Conservation (phyloP, 164 flowering plant genomes). For the Echeveria elegans region DNA sequence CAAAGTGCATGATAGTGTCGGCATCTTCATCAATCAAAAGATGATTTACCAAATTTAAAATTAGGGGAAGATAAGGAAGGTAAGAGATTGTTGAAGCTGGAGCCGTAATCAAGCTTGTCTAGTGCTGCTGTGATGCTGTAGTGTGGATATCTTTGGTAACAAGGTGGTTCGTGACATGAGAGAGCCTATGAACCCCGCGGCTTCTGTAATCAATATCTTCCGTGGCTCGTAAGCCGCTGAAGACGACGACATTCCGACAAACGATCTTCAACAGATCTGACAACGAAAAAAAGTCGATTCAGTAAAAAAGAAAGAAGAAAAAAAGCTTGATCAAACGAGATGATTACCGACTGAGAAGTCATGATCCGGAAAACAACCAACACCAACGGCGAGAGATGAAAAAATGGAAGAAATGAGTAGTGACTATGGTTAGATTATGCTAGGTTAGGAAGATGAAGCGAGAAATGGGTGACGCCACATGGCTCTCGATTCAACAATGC, state of each 20-base stretch:
- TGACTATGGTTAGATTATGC: no score
- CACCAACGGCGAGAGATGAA: background rate
- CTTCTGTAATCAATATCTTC: constrained; percentile 5
- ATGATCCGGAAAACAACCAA: background rate
- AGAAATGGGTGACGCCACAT: background rate
- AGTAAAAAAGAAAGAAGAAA: no score
- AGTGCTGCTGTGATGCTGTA: constrained; percentile 3
- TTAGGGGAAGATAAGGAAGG: constrained; percentile 1
- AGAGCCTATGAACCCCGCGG: constrained; percentile 8
- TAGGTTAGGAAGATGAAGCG: no score
- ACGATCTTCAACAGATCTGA: no score
- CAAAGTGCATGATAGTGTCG: constrained; percentile 8
- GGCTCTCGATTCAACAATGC: no score
- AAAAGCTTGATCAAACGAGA: background rate
- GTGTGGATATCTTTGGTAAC: constrained; percentile 1
- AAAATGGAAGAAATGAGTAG: background rate
- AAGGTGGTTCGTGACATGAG: constrained; percentile 3
- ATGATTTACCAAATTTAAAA: constrained; percentile 8
- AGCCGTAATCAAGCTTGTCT: constrained; percentile 8
- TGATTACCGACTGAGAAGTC: background rate
- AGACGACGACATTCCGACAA: constrained; percentile 1
- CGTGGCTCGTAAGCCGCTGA: background rate
- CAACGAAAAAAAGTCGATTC: no score
- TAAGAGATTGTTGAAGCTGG: background rate
- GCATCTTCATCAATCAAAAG: background rate